Percentiles rank a stretch among this genome's conserved stretches.
phyloP scores from a whole-genome alignment of 108 stramenopile species.

The Fragilaria radians region DNA sequence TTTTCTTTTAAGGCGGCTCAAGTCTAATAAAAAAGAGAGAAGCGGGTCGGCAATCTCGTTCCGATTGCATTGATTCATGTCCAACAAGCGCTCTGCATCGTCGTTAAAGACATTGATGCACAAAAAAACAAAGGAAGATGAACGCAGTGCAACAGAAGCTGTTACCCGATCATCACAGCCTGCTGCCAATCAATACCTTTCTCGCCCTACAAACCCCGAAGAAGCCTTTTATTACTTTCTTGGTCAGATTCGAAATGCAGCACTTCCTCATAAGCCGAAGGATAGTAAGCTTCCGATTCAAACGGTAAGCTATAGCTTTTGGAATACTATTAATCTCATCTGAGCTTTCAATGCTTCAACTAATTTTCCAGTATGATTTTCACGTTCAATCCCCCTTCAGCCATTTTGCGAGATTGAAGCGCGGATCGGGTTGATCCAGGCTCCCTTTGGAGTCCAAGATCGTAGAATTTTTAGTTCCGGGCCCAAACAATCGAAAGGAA shows the following conservation, averaged over 20 bases:
- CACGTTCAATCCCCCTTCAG: no score
- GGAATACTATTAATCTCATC: no score
- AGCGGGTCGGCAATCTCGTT: no score
- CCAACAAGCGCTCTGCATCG: neutral
- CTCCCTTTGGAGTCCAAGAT: slow-evolving; percentile 37
- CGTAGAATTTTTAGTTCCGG: slow-evolving; percentile 63
- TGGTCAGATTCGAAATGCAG: slow-evolving; percentile 50
- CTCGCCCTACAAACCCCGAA: slow-evolving; percentile 55
- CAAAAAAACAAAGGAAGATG: slow-evolving; percentile 1
- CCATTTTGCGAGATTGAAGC: slow-evolving; percentile 78
- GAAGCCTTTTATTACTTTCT: slow-evolving; percentile 59
- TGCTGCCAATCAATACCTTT: slow-evolving; percentile 54
- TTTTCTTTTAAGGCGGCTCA: no score
- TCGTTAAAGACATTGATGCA: neutral
- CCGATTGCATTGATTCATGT: no score
- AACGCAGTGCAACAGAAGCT: neutral
- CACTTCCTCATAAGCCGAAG: slow-evolving; percentile 27
- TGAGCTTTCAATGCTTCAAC: no score
- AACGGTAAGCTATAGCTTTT: no score
- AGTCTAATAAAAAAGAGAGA: no score
- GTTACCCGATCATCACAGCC: neutral
- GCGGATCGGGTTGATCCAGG: slow-evolving; percentile 57
- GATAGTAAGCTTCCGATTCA: slow-evolving; percentile 20
- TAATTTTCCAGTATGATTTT: no score
- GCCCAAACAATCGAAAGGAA: slow-evolving; percentile 45